Conservation (phyloP, 129 eudicot genomes). For the Heracleum sosnowskyi region DNA sequence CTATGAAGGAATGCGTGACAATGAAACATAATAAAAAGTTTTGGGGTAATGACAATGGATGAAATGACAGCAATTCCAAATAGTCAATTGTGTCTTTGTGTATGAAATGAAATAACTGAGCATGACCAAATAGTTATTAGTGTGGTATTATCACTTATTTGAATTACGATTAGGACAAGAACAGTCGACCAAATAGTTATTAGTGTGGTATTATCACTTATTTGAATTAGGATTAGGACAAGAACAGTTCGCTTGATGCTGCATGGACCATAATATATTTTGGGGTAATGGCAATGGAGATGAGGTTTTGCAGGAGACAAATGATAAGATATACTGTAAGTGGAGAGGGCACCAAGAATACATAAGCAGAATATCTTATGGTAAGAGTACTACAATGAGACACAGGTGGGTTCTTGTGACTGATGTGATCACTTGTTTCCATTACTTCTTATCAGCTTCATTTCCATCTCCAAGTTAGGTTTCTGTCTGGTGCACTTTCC, state of each 20-base stretch:
- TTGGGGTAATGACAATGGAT: background rate
- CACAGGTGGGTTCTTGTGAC: background rate
- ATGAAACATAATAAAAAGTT: background rate
- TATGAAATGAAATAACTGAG: background rate
- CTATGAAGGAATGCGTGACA: background rate
- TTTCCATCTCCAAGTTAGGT: constrained; percentile 8
- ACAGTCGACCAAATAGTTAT: background rate
- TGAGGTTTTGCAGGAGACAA: constrained; percentile 9
- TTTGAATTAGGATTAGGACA: background rate
- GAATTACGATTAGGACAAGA: background rate
- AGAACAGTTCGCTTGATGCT: background rate
- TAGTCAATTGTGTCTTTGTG: background rate
- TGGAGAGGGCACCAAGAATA: constrained; percentile 8
- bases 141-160: background rate
- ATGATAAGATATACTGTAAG: background rate
- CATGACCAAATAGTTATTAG: background rate
- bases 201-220: background rate
- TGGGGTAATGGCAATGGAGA: background rate
- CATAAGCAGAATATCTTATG: constrained; percentile 2
- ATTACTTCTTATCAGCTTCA: constrained; percentile 3
- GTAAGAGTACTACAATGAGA: constrained; percentile 10
- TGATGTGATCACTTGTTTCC: constrained; percentile 7
- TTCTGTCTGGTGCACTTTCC: constrained; percentile 9
- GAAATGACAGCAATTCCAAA: background rate
- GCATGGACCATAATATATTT: background rate